A percentile compares a stretch with the other conserved stretches of the same genome.
Evolutionary conservation across 1,284 basidiomycete species (phyloP).

Genomic region (Puccinia triticina): DNA sequence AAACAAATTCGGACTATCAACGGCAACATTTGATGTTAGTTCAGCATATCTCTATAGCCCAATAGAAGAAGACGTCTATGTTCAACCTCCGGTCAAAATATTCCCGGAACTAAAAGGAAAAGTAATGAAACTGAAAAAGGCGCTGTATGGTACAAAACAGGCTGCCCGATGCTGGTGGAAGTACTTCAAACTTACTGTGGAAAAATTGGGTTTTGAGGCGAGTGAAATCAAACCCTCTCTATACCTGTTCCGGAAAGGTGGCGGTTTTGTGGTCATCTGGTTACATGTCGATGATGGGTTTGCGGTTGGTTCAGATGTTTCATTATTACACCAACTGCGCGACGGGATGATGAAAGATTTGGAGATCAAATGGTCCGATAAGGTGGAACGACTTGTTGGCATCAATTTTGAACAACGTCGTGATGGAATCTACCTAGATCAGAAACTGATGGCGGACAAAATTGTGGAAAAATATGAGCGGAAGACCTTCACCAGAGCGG

Average conservation of each 20-base stretch:
- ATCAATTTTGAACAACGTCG: not conserved
- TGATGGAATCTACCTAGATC: not conserved
- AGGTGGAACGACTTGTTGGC: not conserved
- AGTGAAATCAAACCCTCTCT: not conserved
- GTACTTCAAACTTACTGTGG: not conserved
- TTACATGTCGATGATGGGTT: not conserved
- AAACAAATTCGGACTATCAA: too few relatives aligned
- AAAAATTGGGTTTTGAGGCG: not conserved
- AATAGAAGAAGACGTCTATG: slow-evolving; percentile 7
- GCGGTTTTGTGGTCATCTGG: not conserved
- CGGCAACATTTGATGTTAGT: slow-evolving; percentile 4
- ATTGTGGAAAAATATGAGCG: too few relatives aligned
- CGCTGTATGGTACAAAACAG: slow-evolving; percentile 10
- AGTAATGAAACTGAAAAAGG: not conserved
- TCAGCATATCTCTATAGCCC: slow-evolving; percentile 4
- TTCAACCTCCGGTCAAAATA: slow-evolving; percentile 1
- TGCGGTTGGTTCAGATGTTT: not conserved
- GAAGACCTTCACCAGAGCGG: too few relatives aligned
- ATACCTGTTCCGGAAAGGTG: slow-evolving; percentile 8
- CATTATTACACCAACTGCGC: not conserved
- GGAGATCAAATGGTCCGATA: not conserved
- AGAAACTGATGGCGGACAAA: not conserved
- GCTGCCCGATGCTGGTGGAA: slow-evolving; percentile 23
- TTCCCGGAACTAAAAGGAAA: not conserved
- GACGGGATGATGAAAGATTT: not conserved